Evolutionary conservation across 1,139 yeast genomes (phyloP), one percentile per base, ranked within the genome.

Genomic region (Protomyces lactucae-debilis): DNA sequence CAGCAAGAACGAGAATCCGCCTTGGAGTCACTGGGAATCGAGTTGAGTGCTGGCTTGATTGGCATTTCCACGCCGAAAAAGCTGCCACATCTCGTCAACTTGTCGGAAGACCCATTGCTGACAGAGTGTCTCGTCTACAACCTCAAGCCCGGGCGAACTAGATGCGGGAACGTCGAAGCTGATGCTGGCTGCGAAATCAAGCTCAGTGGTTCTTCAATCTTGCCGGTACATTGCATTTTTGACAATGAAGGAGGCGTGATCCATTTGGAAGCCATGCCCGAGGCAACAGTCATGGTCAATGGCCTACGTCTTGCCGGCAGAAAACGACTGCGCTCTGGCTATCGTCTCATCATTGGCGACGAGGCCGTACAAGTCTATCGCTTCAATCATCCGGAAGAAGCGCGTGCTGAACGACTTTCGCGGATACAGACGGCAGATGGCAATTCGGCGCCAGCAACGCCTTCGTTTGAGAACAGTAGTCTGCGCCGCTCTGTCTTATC

Each of bases 71-170:
- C 75, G 3, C 75, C 75, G 1, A 68, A 66, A 37, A 72, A 71
- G 55, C 61, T 67, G 2, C 75, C 75, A 2, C 72, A 72, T 66
- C 67, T 73, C 21, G 72, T 73, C 21, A 73, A 73, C 53, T 65
- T 73, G 35, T 71, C 72, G 48, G 75, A 73, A 14, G 73, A 72
- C 60, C 74, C 74, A 0, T 57, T 69, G 37, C 64, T 70, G 37
- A 69, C 72, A 3, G 75, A 73, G 48, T 71, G 73, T 55, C 67
- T 73, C 46, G 71, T 73, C 3, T 73, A 73, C 67, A 73, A 72
- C 54, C 66, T 73, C 57, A 68, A 67, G 51, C 67, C 67, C 1
- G 75, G 75, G 0, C 55, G 57, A 6, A 73, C 75, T 0, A 43
- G 57, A 3, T 72, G 73, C 8, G 72, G 74, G 10, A 67, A 65